These are phyloP conservation scores for Podospora sp. DNA, from an alignment of 495 filamentous ascomycete species.

Conservation along the genomic window DNA sequence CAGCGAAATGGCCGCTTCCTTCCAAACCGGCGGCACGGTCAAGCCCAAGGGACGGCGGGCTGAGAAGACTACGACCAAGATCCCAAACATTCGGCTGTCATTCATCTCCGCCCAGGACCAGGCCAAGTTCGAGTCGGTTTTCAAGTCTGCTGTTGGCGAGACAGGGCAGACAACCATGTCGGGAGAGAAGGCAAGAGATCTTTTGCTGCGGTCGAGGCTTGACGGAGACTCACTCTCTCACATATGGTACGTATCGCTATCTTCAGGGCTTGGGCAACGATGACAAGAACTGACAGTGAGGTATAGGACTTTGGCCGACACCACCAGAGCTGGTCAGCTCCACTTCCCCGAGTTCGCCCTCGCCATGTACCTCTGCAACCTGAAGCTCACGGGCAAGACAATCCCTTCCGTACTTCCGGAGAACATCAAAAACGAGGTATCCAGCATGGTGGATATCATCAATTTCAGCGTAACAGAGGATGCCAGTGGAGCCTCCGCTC, in stretches of 20 bases:
- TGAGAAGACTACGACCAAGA: slow-evolving; percentile 58
- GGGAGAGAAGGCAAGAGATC: slow-evolving; percentile 86
- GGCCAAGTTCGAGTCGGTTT: slow-evolving; percentile 96
- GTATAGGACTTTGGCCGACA: slow-evolving; percentile 86
- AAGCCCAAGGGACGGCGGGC: slow-evolving; percentile 53
- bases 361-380: slow-evolving; percentile 98
- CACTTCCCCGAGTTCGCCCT: slow-evolving; percentile 98
- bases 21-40: slow-evolving; percentile 61
- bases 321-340: slow-evolving; percentile 92
- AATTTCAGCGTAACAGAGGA: slow-evolving; percentile 91
- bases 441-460: slow-evolving; percentile 99
- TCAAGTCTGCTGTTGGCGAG: slow-evolving; percentile 92
- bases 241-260: slow-evolving; percentile 67
- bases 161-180: slow-evolving; percentile 74
- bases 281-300: slow-evolving; percentile 4
- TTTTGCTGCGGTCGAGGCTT: slow-evolving; percentile 85
- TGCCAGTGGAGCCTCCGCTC: slow-evolving; percentile 43
- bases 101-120: slow-evolving; percentile 97
- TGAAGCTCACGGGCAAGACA: slow-evolving; percentile 83
- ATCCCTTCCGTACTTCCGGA: slow-evolving; percentile 78
- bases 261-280: not conserved
- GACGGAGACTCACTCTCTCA: slow-evolving; percentile 78
- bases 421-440: slow-evolving; percentile 91
- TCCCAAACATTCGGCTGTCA: slow-evolving; percentile 92
- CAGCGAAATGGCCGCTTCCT: slow-evolving; percentile 82